These are phyloP conservation scores for Juglanconis oblonga DNA, from an alignment of 2,329 filamentous ascomycete species.

Conservation along the genomic window DNA sequence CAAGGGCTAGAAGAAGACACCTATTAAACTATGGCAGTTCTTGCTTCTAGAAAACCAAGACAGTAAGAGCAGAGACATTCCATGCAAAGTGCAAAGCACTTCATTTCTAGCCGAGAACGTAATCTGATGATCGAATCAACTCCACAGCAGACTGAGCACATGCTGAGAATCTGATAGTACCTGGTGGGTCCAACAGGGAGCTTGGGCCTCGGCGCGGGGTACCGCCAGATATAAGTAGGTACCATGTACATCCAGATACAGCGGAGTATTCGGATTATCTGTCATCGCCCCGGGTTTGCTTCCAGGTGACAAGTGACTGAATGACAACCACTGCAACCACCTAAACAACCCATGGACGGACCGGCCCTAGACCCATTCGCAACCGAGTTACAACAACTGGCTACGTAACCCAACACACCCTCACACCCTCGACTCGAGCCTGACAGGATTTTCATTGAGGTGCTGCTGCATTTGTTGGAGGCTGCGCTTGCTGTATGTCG, in stretches of 20 bases:
- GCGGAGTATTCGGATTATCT: neutral
- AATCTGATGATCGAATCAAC: too few relatives aligned
- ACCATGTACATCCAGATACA: neutral
- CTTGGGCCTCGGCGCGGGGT: neutral
- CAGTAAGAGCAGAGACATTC: too few relatives aligned
- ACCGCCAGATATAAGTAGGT: neutral
- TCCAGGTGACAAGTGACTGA: neutral
- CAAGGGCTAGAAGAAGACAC: too few relatives aligned
- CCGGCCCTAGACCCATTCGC: neutral
- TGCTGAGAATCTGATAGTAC: too few relatives aligned
- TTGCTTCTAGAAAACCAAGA: too few relatives aligned
- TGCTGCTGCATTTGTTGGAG: neutral
- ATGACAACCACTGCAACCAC: neutral
- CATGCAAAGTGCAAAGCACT: too few relatives aligned
- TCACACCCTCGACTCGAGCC: neutral
- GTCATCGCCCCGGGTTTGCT: neutral
- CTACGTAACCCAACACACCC: neutral
- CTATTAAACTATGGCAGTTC: too few relatives aligned
- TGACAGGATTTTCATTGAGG: neutral
- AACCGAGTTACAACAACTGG: neutral
- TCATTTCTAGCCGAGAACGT: too few relatives aligned
- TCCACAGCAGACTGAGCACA: too few relatives aligned
- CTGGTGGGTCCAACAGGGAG: neutral
- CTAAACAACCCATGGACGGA: neutral
- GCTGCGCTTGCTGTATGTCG: too few relatives aligned